Conservation (phyloP, 495 filamentous ascomycete genomes). For the Hyaloscypha hepaticicola region DNA sequence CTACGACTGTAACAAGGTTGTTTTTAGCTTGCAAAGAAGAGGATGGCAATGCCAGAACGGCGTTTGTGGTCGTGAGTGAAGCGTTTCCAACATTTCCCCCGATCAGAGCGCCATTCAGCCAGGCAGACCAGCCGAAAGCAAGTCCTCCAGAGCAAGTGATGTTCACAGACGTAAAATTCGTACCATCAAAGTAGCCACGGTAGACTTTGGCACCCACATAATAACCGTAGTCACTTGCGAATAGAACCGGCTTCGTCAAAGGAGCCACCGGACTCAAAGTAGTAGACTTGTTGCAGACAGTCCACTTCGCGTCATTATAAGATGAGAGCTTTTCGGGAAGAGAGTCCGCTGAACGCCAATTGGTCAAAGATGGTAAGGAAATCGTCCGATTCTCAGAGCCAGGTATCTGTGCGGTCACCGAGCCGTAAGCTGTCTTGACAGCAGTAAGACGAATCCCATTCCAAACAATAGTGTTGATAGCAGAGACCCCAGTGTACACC, state of each 20-base stretch:
- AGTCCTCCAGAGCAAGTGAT: slow-evolving; percentile 60
- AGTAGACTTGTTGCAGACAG: slow-evolving; percentile 47
- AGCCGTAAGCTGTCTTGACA: slow-evolving; percentile 43
- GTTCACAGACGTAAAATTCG: slow-evolving; percentile 46
- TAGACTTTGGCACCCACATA: slow-evolving; percentile 63
- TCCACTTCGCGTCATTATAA: slow-evolving; percentile 49
- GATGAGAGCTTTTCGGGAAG: slow-evolving; percentile 59
- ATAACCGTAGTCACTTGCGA: slow-evolving; percentile 69
- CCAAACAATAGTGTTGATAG: slow-evolving; percentile 55
- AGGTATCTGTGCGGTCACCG: slow-evolving; percentile 41
- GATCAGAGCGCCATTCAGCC: slow-evolving; percentile 53
- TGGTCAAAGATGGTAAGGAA: slow-evolving; percentile 41
- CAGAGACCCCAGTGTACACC: slow-evolving; percentile 51
- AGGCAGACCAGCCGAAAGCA: slow-evolving; percentile 58
- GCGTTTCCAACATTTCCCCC: slow-evolving; percentile 53
- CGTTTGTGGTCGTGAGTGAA: slow-evolving; percentile 23
- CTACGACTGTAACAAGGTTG: slow-evolving; percentile 63
- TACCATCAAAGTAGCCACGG: slow-evolving; percentile 63
- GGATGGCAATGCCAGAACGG: slow-evolving; percentile 31
- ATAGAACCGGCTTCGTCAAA: slow-evolving; percentile 57
- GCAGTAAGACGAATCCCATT: slow-evolving; percentile 52
- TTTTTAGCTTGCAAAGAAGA: slow-evolving; percentile 43
- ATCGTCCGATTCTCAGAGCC: slow-evolving; percentile 35
- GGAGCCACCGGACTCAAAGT: slow-evolving; percentile 57
- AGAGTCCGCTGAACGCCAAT: slow-evolving; percentile 64